Evolutionary conservation across 805 yeast genomes (phyloP).

Genomic region (Yarrowia yakushimensis): DNA sequence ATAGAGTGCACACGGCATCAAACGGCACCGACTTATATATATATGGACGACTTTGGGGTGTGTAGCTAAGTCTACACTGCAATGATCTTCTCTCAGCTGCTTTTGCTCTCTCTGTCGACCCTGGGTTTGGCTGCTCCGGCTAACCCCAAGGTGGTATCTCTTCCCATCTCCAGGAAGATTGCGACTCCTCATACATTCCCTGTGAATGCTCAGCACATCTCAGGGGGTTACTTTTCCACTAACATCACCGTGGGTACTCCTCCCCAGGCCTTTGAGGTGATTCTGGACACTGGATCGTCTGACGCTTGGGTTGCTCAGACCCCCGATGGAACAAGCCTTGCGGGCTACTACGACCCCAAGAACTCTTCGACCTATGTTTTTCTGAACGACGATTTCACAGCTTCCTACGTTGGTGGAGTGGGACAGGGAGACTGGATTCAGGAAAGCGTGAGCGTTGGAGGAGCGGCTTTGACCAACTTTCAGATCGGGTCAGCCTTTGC

Average conservation of each 20-base stretch:
- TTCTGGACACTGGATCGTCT: background rate
- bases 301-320: background rate
- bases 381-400: background rate
- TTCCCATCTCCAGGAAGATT: background rate
- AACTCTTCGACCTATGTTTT: background rate
- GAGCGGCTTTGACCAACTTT: background rate
- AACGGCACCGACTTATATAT: background rate
- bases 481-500: background rate
- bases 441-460: background rate
- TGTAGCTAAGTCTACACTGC: too few species aligned
- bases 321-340: background rate
- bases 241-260: background rate
- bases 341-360: background rate
- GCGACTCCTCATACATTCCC: too few species aligned
- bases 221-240: background rate
- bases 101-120: background rate
- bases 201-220: background rate
- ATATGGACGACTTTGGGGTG: background rate
- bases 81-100: background rate
- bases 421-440: background rate
- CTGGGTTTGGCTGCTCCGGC: background rate
- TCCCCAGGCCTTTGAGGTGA: background rate
- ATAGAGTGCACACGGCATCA: background rate
- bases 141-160: background rate
- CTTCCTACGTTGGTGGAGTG: background rate